Base-by-base conservation (phyloP, 179 eudicot species). In the Spinacia oleracea region DNA sequence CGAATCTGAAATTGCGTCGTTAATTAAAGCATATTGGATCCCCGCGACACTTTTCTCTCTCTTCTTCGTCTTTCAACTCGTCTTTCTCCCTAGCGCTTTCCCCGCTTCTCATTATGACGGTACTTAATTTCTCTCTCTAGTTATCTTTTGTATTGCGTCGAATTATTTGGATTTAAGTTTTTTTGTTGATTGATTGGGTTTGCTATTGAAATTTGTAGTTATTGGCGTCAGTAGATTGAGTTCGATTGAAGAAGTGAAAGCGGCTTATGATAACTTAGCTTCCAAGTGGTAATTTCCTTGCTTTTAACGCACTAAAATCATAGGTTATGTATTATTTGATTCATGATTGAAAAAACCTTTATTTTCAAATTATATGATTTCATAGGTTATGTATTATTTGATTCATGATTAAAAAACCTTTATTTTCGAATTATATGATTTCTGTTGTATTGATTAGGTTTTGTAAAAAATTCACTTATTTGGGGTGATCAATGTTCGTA, bases 51-150 rank as follows among this genome's bases (percentile, higher is more conserved):
- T 93, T 55, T 90, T 95, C 73, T 65, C 82, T 8, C 82, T 83
- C 23, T 85, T 90, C 59, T 20, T 93, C 63, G 70, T 87, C 84
- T 89, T 81, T 75, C 98, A 95, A 80, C 85, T 93, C 55, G 63
- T 90, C 56, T 83, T 90, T 71, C 79, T 91, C 34, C 98, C 98
- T 9, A 81, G 81, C 29, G 85, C 91, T 4, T 95, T 82, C 58
- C 98, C 98, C n/a, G 84, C 87, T 63, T 89, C 97, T 71, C 92
- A 93, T 79, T 95, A 95, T 81, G 93, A 93, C 23, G 97, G 98
- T 90, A 10, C 53, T 75, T n/a, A 70, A 9, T 64, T 31, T 58
- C 78, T 20, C 48, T 68, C 65, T 64, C 48, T 62, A 20, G 29
- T 27, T 27, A 73, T 10, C 9, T 21, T 10, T 21, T 18, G 4